Percentiles rank a stretch among this genome's conserved stretches.
phyloP scores from a whole-genome alignment of 768 basidiomycete genomes.

The Leccinum variicolor region DNA sequence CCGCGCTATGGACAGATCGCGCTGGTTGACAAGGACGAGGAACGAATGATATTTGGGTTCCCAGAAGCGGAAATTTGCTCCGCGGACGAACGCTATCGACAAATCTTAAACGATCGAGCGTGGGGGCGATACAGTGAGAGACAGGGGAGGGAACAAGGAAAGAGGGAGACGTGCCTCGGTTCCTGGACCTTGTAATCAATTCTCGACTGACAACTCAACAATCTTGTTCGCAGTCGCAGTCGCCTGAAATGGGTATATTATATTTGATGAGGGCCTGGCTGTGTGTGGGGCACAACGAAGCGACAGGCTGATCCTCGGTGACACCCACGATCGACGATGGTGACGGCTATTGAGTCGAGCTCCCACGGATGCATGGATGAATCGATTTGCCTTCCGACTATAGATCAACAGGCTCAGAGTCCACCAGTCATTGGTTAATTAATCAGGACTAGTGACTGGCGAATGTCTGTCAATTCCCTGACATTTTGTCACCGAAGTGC shows the following conservation, averaged over 20 bases:
- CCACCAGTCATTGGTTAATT: not conserved
- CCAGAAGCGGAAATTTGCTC: not conserved
- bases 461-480: not conserved
- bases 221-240: not conserved
- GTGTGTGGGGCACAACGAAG: conserved; percentile 5
- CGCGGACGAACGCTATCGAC: not conserved
- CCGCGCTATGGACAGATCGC: not conserved
- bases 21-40: not conserved
- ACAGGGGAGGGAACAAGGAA: not conserved
- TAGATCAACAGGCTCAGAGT: not conserved
- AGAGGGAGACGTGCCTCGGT: conserved; percentile 1
- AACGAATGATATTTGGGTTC: not conserved
- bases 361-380: not conserved
- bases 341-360: not conserved
- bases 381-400: not conserved
- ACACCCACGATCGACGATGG: conserved; percentile 6
- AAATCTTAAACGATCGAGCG: not conserved
- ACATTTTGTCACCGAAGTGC: not conserved
- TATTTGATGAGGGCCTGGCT: not conserved
- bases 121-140: not conserved
- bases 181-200: conserved; percentile 5
- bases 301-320: not conserved
- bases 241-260: not conserved
- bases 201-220: not conserved
- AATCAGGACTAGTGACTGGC: not conserved